phyloP scores from a whole-genome alignment of 148 eudicot species.

The Beta vulgaris region DNA sequence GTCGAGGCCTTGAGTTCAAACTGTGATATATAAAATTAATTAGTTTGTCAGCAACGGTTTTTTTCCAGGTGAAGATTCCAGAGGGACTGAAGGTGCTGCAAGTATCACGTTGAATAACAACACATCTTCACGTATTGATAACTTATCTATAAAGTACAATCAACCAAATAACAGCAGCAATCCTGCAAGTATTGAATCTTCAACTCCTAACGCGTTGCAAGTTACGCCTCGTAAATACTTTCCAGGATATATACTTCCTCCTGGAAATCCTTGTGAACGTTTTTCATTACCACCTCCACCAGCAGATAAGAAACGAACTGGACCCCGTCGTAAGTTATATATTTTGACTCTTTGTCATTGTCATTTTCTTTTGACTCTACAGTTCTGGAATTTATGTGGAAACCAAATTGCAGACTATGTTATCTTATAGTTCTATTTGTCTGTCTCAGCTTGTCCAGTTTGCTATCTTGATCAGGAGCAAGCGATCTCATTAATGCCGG shows the following conservation, averaged over 20 bases:
- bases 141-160: background rate
- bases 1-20: background rate
- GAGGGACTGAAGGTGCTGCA: constrained; percentile 34
- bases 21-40: background rate
- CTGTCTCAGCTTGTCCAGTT: constrained; percentile 88
- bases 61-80: constrained; percentile 59
- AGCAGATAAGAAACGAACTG: constrained; percentile 81
- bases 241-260: constrained; percentile 84
- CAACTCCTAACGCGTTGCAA: constrained; percentile 15
- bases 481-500: constrained; percentile 76
- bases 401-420: constrained; percentile 6
- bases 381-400: background rate
- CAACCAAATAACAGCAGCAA: constrained; percentile 24
- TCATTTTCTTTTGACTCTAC: background rate
- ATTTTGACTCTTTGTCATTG: constrained; percentile 7
- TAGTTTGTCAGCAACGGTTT: constrained; percentile 17
- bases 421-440: constrained; percentile 2
- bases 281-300: constrained; percentile 95
- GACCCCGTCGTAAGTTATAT: constrained; percentile 84
- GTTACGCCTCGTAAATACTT: constrained; percentile 48
- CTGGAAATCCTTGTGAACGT: constrained; percentile 89
- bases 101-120: constrained; percentile 36
- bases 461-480: constrained; percentile 89
- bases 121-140: constrained; percentile 20
- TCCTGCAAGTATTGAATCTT: constrained; percentile 18